Percentiles rank a stretch among this genome's conserved stretches.
Evolutionary conservation across 192 early-diverging fungal genomes (phyloP).

Genomic region (Nowakowskiella sp.): DNA sequence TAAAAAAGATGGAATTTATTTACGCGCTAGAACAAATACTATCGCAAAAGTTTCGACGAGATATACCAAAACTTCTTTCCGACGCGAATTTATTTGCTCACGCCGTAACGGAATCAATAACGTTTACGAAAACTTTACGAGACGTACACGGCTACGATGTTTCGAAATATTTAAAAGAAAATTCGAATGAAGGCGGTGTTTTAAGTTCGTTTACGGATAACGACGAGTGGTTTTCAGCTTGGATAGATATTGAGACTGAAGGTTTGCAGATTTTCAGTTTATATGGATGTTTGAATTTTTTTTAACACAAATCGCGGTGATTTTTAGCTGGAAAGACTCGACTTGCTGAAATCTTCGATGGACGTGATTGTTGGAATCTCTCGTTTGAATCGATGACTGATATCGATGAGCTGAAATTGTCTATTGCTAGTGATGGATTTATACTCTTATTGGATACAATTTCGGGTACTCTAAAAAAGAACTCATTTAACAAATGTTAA

Average conservation of each 20-base stretch:
- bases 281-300: background rate
- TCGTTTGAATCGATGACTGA: constrained; percentile 10
- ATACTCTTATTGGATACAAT: constrained; percentile 19
- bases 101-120: constrained; percentile 17
- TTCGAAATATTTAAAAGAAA: too few species aligned
- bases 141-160: constrained; percentile 17
- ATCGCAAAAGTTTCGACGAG: constrained; percentile 17
- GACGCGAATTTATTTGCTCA: constrained; percentile 16
- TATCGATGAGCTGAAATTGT: constrained; percentile 9
- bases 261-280: constrained; percentile 1
- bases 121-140: constrained; percentile 17
- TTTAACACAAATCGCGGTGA: background rate
- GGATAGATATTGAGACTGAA: constrained; percentile 14
- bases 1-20: constrained; percentile 18
- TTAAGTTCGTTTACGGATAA: constrained; percentile 20
- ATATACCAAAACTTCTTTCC: constrained; percentile 16
- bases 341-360: constrained; percentile 15
- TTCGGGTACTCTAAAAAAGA: constrained; percentile 4
- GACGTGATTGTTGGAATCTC: constrained; percentile 18
- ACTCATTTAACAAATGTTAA: background rate
- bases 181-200: constrained; percentile 14
- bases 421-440: constrained; percentile 17
- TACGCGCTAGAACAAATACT: constrained; percentile 10
- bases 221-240: constrained; percentile 15
- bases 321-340: constrained; percentile 8